Conservation (phyloP, 768 basidiomycete genomes). For the Tricholoma matsutake region DNA sequence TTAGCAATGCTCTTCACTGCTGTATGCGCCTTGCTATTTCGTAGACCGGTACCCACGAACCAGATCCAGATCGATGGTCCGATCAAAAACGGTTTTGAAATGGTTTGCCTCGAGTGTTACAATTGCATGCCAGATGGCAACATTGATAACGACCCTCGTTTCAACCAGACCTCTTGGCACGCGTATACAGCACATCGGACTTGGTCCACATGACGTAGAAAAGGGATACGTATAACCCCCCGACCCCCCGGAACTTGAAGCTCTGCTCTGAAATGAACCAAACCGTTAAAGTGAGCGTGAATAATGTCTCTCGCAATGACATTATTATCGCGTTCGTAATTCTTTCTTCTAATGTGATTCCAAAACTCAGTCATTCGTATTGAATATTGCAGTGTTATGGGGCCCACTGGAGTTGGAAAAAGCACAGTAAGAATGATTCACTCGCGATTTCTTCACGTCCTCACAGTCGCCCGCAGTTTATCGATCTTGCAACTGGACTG, state of each 20-base stretch:
- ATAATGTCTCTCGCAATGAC: neutral
- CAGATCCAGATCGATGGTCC: neutral
- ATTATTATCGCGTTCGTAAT: neutral
- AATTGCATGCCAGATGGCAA: neutral
- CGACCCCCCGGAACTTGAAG: neutral
- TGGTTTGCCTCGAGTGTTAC: neutral
- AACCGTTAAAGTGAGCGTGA: neutral
- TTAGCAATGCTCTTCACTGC: neutral
- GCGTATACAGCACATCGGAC: neutral
- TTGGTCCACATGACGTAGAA: neutral
- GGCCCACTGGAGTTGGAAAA: slow-evolving; percentile 3
- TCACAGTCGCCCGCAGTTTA: neutral
- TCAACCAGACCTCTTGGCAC: neutral
- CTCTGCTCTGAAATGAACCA: neutral
- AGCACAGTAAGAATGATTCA: neutral
- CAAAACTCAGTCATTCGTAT: neutral
- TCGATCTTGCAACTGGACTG: slow-evolving; percentile 1
- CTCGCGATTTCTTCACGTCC: neutral
- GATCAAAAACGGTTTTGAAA: neutral
- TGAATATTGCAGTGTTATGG: neutral
- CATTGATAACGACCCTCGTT: neutral
- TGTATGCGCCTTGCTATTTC: neutral
- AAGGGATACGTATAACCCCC: neutral
- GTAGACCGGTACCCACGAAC: neutral
- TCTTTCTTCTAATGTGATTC: neutral